phyloP scores from a whole-genome alignment of 2,329 filamentous ascomycete genomes.

The Drechslerella dactyloides region DNA sequence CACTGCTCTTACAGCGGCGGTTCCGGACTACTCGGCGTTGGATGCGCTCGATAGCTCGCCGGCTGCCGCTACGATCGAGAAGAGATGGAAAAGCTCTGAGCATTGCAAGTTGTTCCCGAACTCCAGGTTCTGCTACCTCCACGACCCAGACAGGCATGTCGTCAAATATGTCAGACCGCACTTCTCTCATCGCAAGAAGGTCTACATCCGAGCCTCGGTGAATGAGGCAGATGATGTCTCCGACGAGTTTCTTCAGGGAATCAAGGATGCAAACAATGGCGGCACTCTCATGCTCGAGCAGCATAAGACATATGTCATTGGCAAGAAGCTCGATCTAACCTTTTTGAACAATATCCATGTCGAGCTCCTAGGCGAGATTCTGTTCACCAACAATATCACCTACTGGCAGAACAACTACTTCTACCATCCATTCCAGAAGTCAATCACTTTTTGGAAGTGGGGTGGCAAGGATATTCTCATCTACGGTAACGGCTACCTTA shows the following conservation, averaged over 20 bases:
- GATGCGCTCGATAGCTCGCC: conserved; percentile 34
- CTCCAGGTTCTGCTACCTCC: conserved; percentile 21
- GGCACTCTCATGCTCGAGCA: conserved; percentile 65
- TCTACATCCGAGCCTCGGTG: conserved; percentile 64
- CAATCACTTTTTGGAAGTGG: conserved; percentile 70
- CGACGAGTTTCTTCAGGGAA: conserved; percentile 64
- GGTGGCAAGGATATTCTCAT: conserved; percentile 68
- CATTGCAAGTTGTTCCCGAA: conserved; percentile 33
- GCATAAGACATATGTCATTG: conserved; percentile 66
- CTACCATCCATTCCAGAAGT: conserved; percentile 63
- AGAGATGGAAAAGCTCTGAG: conserved; percentile 14
- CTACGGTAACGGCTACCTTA: conserved; percentile 65
- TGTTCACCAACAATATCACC: conserved; percentile 61
- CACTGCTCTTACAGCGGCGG: conserved; percentile 27
- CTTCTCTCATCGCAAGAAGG: conserved; percentile 58
- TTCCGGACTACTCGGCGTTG: conserved; percentile 41
- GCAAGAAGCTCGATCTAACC: conserved; percentile 66
- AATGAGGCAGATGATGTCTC: conserved; percentile 66
- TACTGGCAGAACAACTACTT: conserved; percentile 64
- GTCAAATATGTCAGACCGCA: conserved; percentile 49
- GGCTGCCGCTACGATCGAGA: conserved; percentile 3
- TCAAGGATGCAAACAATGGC: conserved; percentile 66
- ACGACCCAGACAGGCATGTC: conserved; percentile 39
- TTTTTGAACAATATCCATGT: conserved; percentile 67
- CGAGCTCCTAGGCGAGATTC: conserved; percentile 66